Evolutionary conservation across 2,329 filamentous ascomycete genomes (phyloP), one percentile per base, ranked within the genome.

Genomic region (Colletotrichum melonis): DNA sequence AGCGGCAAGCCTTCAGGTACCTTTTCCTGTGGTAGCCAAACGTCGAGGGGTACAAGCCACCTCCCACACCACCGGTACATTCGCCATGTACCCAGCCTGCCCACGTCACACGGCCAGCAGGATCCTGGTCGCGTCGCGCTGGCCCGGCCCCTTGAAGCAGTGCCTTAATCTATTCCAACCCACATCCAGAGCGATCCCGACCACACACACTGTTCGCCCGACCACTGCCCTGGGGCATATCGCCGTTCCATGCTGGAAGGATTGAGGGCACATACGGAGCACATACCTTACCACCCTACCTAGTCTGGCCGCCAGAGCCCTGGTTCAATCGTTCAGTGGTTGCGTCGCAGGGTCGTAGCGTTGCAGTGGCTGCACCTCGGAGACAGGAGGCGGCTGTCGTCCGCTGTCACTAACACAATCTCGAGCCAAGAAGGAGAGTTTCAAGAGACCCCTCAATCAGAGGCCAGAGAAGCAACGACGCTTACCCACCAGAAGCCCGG

Each of bases 111-210:
- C 68, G 63, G 52, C 72, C 72, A 67, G 72, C 63, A 58, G 57
- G 38, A 74, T 64, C 72, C 72, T 58, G 28, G 72, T 58, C 57
- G 46, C 56, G 68, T 62, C 56, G 56, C 67, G 71, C 67, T 73
- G 67, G 56, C 49, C 52, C 69, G 63, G 67, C 67, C 69, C 72
- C 72, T 74, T 74, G 72, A 74, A 74, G 72, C 72, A 72, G 63
- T 42, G 63, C 58, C 69, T 72, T 74, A 72, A 72, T 74, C 68
- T 74, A 72, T 73, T 57, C 56, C 55, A 73, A 60, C 67, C 70
- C 70, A 70, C 60, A 52, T 70, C 14, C 22, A 42, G 70, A 73
- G 70, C 70, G 60, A 73, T 73, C 70, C 54, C 70, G 70, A 46
- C 60, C 67, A 70, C 70, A 65, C 67, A 70, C 70, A 65, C 67